Percentiles rank a stretch among this genome's conserved stretches.
phyloP scores from a whole-genome alignment of 192 early-diverging fungal genomes.

The Backusella westeae region DNA sequence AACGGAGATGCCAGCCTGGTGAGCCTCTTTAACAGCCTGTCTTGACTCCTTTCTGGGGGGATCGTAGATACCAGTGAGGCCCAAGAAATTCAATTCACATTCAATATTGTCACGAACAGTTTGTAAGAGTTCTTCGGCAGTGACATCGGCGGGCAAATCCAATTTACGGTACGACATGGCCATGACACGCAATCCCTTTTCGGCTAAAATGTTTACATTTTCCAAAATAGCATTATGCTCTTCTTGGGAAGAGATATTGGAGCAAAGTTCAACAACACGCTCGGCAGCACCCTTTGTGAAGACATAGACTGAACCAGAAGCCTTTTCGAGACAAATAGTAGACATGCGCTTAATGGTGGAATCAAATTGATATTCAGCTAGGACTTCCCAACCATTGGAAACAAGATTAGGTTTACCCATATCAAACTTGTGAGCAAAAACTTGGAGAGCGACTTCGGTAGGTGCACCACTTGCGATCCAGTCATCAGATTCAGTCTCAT shows the following conservation, averaged over 20 bases:
- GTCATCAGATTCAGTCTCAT: constrained; percentile 40
- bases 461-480: constrained; percentile 87
- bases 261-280: constrained; percentile 74
- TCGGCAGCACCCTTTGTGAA: constrained; percentile 93
- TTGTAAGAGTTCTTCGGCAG: constrained; percentile 20
- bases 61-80: constrained; percentile 90
- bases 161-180: constrained; percentile 72
- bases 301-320: constrained; percentile 36
- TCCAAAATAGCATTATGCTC: constrained; percentile 44
- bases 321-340: constrained; percentile 56
- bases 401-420: constrained; percentile 70
- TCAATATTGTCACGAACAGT: constrained; percentile 62
- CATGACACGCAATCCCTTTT: constrained; percentile 79
- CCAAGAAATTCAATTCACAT: constrained; percentile 69
- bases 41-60: constrained; percentile 80
- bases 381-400: constrained; percentile 41
- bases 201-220: constrained; percentile 67
- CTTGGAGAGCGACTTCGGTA: constrained; percentile 90
- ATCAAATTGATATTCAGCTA: constrained; percentile 70
- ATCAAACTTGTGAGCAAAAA: constrained; percentile 77
- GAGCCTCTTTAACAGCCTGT: constrained; percentile 69
- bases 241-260: constrained; percentile 39
- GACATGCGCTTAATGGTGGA: constrained; percentile 90
- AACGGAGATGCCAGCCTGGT: constrained; percentile 88
- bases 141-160: constrained; percentile 16